Base-by-base conservation (phyloP, 31 red algal species). In the Endocladia muricata region DNA sequence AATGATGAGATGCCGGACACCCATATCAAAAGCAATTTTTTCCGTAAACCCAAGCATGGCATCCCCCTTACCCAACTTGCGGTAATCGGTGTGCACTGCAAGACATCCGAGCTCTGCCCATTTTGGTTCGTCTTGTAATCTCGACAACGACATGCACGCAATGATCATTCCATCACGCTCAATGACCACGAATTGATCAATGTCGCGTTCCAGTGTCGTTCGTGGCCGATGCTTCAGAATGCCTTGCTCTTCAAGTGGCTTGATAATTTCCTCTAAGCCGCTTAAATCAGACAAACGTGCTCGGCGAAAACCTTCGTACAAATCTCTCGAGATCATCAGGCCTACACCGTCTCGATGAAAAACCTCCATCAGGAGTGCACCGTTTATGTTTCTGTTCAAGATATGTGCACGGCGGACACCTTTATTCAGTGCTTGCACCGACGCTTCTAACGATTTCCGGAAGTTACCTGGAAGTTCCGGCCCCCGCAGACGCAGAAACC, bases 91-190 rank as follows among this genome's bases (percentile, higher is more conserved):
- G 52, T 89, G 88, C 3, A 98, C 91, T 23, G 88, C 96, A 28
- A 98, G 68, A 57, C 87, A 94, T 29, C 85, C 91, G 13, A 98
- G 88, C 57, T 98, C 96, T 23, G 83, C 91, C 69, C 65, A 87
- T 17, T 42, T 33, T 1, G 88, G 72, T 43, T 92, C 88, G 38
- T 81, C 88, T 49, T 80, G 57, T 55, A 89, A 28, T n/a, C 63
- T 40, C 31, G 76, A 62, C 51, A 98, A 73, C 22, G 96, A 89
- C 36, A 91, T 67, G 43, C 89, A 93, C 2, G 91, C 96, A 80
- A 91, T 98, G 32, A 98, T 88, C 96, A 98, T 98, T 65, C 91
- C 96, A 79, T 98, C 96, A 9, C 91, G 88, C 47, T 94, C 91
- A 19, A 95, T 88, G 3, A 98, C 96, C 7, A 95, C 70, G 83